Evolutionary conservation across 257 asterid species (phyloP).

Genomic region (Schizonepeta tenuifolia): DNA sequence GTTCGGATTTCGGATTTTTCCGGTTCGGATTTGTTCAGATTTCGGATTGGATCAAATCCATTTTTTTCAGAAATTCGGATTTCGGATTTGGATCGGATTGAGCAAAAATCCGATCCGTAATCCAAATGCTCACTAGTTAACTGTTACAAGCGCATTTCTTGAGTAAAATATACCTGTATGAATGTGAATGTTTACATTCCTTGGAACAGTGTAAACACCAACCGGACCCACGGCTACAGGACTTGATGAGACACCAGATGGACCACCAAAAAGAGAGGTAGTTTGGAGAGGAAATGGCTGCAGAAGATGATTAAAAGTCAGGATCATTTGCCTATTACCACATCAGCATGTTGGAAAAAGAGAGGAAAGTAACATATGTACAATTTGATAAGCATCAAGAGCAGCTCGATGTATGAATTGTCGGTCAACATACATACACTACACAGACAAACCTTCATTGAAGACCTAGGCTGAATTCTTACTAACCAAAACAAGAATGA

Average conservation of each 20-base stretch:
- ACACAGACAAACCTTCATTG: slow-evolving; percentile 3
- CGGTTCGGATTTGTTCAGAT: too few species aligned
- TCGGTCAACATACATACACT: not conserved
- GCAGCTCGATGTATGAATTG: not conserved
- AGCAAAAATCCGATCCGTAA: too few species aligned
- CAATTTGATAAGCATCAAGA: not conserved
- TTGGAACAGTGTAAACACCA: slow-evolving; percentile 60
- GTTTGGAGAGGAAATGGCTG: slow-evolving; percentile 96
- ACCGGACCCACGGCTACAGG: slow-evolving; percentile 57
- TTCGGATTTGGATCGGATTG: too few species aligned
- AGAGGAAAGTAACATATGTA: slow-evolving; percentile 8
- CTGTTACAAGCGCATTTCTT: slow-evolving; percentile 10
- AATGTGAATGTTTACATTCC: slow-evolving; percentile 87
- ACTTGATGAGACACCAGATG: slow-evolving; percentile 50
- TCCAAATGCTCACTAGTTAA: too few species aligned
- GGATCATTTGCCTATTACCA: slow-evolving; percentile 15
- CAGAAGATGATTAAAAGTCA: slow-evolving; percentile 29
- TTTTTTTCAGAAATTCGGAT: too few species aligned
- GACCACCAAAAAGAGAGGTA: slow-evolving; percentile 68
- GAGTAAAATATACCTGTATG: slow-evolving; percentile 62
- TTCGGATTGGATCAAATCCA: too few species aligned
- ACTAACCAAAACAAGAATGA: slow-evolving; percentile 1
- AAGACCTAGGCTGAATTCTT: not conserved
- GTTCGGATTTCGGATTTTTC: too few species aligned
- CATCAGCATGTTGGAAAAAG: not conserved